Percentiles rank a stretch among this genome's conserved stretches.
Evolutionary conservation across 352 stramenopile species (phyloP).

Genomic region (Pythium aristosporum): DNA sequence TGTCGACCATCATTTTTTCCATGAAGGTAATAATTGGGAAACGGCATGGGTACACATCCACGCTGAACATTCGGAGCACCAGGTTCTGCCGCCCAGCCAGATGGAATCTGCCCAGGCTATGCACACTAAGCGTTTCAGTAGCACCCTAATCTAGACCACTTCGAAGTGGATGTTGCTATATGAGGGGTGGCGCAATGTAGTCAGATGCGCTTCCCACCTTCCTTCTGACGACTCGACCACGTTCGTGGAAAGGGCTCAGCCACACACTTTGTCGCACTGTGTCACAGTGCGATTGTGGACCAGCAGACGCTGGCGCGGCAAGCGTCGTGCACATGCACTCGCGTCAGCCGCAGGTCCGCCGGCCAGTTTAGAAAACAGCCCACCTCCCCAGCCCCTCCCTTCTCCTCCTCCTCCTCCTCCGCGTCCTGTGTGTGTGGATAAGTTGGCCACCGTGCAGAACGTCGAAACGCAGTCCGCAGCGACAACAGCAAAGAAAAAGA

Average conservation of each 20-base stretch:
- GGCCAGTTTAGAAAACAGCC: not conserved
- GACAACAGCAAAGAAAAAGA: not conserved
- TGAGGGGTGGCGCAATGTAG: not conserved
- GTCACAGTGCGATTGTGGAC: conserved; percentile 6
- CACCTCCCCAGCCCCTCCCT: not conserved
- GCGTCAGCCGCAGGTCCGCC: not conserved
- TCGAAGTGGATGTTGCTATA: not conserved
- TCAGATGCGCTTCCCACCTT: conserved; percentile 7
- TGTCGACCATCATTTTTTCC: too few relatives aligned
- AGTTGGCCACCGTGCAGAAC: not conserved
- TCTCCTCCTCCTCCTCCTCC: not conserved
- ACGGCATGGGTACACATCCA: not conserved
- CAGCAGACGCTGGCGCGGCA: not conserved
- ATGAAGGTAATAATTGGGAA: too few relatives aligned
- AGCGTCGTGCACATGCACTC: not conserved
- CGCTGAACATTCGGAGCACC: conserved; percentile 15
- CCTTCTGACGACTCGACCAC: conserved; percentile 1
- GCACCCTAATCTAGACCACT: not conserved
- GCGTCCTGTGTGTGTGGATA: not conserved
- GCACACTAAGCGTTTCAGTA: not conserved
- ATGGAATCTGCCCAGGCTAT: not conserved
- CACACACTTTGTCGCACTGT: not conserved
- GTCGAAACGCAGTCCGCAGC: not conserved
- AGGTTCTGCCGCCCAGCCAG: conserved; percentile 6
- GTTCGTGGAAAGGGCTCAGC: conserved; percentile 15